Base-by-base conservation (phyloP, 441 rosid species). In the Biscutella laevigata region DNA sequence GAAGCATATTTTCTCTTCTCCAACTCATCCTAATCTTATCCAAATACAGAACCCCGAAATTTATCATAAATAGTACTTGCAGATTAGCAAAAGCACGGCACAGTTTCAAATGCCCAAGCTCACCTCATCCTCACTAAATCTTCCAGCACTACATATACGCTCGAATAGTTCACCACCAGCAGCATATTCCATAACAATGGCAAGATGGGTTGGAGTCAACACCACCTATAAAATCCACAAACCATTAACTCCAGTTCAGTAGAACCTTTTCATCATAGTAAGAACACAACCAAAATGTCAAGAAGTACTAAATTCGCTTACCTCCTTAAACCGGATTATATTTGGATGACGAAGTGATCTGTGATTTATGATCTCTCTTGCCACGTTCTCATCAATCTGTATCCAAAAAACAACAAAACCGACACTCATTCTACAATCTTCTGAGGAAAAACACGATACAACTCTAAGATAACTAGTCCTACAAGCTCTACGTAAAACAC, bases 241-340 rank as follows among this genome's bases (percentile, higher is more conserved):
- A n/a, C n/a, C n/a, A n/a, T n/a, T n/a, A n/a, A n/a, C n/a, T n/a
- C n/a, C n/a, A n/a, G n/a, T n/a, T n/a, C n/a, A n/a, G n/a, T n/a
- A n/a, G n/a, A n/a, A 91, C 95, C 57, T 88, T 85, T 74, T 78
- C 96, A 78, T 88, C 95, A 74, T n/a, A n/a, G n/a, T n/a, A n/a
- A n/a, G n/a, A n/a, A n/a, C n/a, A n/a, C n/a, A n/a, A n/a, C n/a
- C n/a, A n/a, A n/a, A n/a, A n/a, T n/a, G n/a, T 28, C n/a, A n/a
- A 36, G 11, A 6, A 22, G 5, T 30, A 66, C 64, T 10, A 42
- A n/a, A n/a, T n/a, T n/a, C n/a, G 85, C 85, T 95, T 91, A 86
- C 95, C 95, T 91, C 94, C 78, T 80, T 91, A 72, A 88, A 88
- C 36, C 95, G 95, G 68, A 92, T 92, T 12, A 92, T 86, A 58